Percentiles rank a stretch among this genome's conserved stretches.
These are phyloP conservation scores for Agarophyton chilense DNA, from an alignment of 23 red algal genomes.

Conservation along the genomic window DNA sequence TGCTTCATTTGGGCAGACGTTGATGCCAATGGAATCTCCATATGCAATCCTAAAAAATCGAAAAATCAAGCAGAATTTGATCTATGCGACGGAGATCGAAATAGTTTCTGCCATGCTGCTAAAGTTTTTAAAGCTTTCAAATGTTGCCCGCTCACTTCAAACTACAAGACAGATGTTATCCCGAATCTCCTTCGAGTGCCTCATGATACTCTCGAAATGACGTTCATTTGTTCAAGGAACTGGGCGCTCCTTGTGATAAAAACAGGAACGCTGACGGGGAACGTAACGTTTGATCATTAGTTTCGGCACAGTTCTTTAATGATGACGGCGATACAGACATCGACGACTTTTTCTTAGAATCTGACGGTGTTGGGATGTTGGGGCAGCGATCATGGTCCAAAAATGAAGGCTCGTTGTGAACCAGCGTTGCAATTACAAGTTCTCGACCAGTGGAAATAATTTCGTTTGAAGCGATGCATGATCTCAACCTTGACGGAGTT, in stretches of 20 bases:
- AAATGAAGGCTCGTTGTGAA: slow-evolving; percentile 63
- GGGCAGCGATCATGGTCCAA: slow-evolving; percentile 51
- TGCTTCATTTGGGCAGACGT: slow-evolving; percentile 4
- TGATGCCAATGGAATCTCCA: neutral
- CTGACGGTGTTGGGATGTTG: too few species aligned
- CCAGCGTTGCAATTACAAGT: slow-evolving; percentile 62
- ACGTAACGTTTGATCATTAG: neutral
- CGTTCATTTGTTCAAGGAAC: slow-evolving; percentile 16
- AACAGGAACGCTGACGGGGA: neutral
- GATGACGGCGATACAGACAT: slow-evolving; percentile 6
- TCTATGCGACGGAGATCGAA: neutral
- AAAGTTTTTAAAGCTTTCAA: neutral
- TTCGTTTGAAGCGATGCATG: slow-evolving; percentile 79
- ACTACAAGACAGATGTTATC: neutral
- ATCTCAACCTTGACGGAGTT: slow-evolving; percentile 98
- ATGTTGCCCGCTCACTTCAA: slow-evolving; percentile 13
- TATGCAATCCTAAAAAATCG: neutral
- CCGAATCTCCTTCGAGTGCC: neutral
- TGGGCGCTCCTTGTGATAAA: neutral
- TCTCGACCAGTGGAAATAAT: slow-evolving; percentile 70
- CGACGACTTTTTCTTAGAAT: slow-evolving; percentile 3
- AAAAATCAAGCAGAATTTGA: neutral
- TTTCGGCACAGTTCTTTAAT: neutral
- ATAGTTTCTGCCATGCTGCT: neutral
- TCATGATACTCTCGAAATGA: neutral